Conservation (phyloP, 768 basidiomycete genomes). For the Bullera alba region DNA sequence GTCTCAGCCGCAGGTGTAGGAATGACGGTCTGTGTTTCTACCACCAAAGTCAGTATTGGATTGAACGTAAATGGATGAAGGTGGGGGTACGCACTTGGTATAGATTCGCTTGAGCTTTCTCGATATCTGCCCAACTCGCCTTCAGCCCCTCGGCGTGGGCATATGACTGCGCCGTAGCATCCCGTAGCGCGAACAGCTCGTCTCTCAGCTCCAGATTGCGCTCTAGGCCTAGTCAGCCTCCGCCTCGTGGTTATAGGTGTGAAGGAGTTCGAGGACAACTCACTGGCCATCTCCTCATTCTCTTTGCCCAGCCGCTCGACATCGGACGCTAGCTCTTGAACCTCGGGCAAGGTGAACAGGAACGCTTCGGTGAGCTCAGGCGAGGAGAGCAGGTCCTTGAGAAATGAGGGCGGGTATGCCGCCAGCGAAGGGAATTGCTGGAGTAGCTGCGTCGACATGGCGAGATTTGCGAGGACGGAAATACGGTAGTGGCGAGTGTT, state of each 20-base stretch:
- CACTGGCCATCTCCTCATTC: constrained; percentile 80
- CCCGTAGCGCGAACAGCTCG: constrained; percentile 63
- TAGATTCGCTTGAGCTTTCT: constrained; percentile 77
- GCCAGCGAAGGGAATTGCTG: constrained; percentile 42
- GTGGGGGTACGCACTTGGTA: constrained; percentile 60
- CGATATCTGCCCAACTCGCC: constrained; percentile 73
- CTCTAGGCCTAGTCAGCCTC: constrained; percentile 49
- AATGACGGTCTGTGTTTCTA: constrained; percentile 77
- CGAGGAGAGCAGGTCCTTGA: constrained; percentile 81
- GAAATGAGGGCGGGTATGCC: constrained; percentile 35
- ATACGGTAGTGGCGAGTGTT: too few species aligned
- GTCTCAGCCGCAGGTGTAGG: constrained; percentile 75
- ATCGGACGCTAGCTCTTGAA: constrained; percentile 66
- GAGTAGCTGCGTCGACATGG: constrained; percentile 41
- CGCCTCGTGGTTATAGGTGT: background rate
- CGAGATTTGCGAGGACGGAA: too few species aligned
- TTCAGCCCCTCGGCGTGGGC: constrained; percentile 78
- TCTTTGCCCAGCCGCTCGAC: constrained; percentile 73
- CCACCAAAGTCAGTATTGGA: background rate
- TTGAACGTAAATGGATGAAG: background rate
- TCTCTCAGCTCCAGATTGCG: constrained; percentile 72
- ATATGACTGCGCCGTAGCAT: constrained; percentile 79
- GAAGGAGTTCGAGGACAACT: constrained; percentile 36
- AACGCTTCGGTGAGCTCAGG: constrained; percentile 78
- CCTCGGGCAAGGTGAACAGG: constrained; percentile 68